Percentiles rank a stretch among this genome's conserved stretches.
Conservation (phyloP, 1,284 basidiomycete genomes). For the Marasmius fiardii region DNA sequence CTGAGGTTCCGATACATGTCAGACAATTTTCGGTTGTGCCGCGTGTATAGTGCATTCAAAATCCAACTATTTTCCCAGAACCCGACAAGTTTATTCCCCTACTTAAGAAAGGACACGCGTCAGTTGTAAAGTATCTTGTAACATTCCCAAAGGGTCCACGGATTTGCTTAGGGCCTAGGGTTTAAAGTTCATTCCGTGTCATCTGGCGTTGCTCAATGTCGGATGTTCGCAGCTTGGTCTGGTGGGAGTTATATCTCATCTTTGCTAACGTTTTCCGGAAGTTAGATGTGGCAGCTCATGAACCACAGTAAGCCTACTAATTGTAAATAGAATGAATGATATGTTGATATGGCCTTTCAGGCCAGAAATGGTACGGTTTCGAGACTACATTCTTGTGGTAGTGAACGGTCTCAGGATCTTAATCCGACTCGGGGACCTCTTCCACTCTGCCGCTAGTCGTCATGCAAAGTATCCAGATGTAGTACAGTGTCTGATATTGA, state of each 20-base stretch:
- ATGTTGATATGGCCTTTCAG: too few species aligned
- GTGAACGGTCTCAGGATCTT: too few species aligned
- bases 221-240: constrained; percentile 19
- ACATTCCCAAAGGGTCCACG: constrained; percentile 10
- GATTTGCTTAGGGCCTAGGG: neutral
- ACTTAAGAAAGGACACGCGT: neutral
- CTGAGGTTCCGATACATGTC: neutral
- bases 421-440: too few species aligned
- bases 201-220: too few species aligned
- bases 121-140: constrained; percentile 1
- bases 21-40: constrained; percentile 9
- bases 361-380: neutral
- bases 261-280: constrained; percentile 21
- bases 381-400: too few species aligned
- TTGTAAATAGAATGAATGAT: too few species aligned
- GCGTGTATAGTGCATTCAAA: constrained; percentile 4
- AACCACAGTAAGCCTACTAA: neutral
- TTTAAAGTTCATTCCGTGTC: neutral
- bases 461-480: too few species aligned
- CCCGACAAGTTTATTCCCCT: too few species aligned
- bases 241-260: constrained; percentile 23
- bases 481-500: too few species aligned
- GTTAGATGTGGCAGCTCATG: constrained; percentile 14
- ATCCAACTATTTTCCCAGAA: too few species aligned
- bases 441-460: too few species aligned